Evolutionary conservation across 2,329 filamentous ascomycete species (phyloP), one percentile per base, ranked within the genome.

Genomic region (Waltergamsia citrina): DNA sequence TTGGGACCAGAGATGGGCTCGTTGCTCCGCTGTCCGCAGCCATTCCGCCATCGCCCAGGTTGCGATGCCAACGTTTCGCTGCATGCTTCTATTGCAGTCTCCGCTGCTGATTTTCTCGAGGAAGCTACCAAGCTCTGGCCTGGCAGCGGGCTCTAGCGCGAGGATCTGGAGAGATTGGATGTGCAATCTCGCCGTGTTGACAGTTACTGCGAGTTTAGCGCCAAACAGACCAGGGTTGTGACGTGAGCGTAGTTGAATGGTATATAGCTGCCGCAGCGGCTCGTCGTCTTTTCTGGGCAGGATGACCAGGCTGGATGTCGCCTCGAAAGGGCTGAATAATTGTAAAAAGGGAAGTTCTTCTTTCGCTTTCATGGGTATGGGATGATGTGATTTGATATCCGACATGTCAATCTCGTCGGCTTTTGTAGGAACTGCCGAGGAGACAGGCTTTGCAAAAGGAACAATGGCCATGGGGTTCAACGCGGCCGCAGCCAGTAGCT

Each of bases 21-120:
- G 62, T 34, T 69, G 65, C 7, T 67, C 57, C 0, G 78, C 73
- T 2, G 79, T 53, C 3, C 77, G 71, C 40, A 77, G 67, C 74
- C 81, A 85, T 33, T 81, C 75, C 10, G 69, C 68, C 64, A 85
- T 75, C 0, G 77, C 78, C 77, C 78, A 85, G 5, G 69, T 67
- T 0, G 80, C 46, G 6, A 78, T 65, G 15, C 67, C 67, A 1
- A 83, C 53, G 39, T 85, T 81, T 23, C 63, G 62, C 7, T 62
- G 58, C 40, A 73, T 56, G 0, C 62, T 62, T n/a, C 63, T 63
- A 56, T 57, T 51, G 50, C 46, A 55, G 39, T 44, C 47, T 39
- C 44, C 57, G 38, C 43, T 47, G 52, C 41, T 56, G 11, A 74
- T 46, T 32, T 53, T 58, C 2, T 66, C 53, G 4, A 76, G 41